Evolutionary conservation across 371 early-diverging fungal genomes (phyloP), one percentile per base, ranked within the genome.

Genomic region (Conidiobolus incongruus): DNA sequence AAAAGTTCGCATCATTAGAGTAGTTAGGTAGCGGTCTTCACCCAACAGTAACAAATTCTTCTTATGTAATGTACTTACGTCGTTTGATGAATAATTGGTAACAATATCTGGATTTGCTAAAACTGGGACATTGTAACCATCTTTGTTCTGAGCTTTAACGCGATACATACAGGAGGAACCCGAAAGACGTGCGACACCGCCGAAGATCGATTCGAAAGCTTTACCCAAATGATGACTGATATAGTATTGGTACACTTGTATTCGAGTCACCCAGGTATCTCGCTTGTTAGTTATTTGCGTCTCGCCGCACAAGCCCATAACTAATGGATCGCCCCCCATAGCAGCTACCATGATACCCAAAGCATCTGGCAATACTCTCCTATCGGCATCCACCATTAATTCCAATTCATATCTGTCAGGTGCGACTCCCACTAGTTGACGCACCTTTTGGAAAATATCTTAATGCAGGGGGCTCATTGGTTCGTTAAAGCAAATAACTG

Each of bases 21-120:
- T 99, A 0, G 99, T 96, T 44, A 99, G 61, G 58, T 90, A 99
- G 1, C 94, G 79, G 56, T 95, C 99, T 66, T 99, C 99, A 30
- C 99, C 99, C 11, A 99, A 67, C 39, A 90, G 78, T 22, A 98
- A 62, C 40, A 99, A 64, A 55, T 99, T 99, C 68, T 99, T 98
- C 60, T 95, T 86, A 68, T 98, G 95, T 37, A 99, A 61, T 0
- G 99, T 98, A 49, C 89, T 84, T 12, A 93, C 88, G 40, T 79
- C 76, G 55, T 79, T 86, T 45, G 86, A 86, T 6, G 88, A 82
- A 57, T 98, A 99, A 35, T 77, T 73, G 34, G 77, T 76, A 7
- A 99, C 73, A 39, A 95, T 80, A 38, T 81, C 77, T 1, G 88
- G 84, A 49, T 85, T 84, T 22, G 84, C 80, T 20, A 95, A 65